Conservation (phyloP, 2,329 filamentous ascomycete genomes). For the Mariannaea sp. region DNA sequence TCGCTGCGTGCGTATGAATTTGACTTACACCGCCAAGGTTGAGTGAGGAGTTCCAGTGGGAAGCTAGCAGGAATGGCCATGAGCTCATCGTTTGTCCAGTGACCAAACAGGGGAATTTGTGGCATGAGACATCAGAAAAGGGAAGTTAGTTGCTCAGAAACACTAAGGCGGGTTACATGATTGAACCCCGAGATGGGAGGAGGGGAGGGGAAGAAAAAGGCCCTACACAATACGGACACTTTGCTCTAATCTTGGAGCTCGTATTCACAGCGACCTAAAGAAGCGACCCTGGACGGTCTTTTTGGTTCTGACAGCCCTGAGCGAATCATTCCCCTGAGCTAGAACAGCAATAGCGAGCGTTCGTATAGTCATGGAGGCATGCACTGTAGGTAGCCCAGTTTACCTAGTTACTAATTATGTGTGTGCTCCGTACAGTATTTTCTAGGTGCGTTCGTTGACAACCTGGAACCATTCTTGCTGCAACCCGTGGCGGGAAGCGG, state of each 20-base stretch:
- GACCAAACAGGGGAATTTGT: neutral
- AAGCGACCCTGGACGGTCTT: neutral
- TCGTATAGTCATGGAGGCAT: neutral
- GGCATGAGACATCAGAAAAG: neutral
- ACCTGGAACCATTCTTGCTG: too few species aligned
- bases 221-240: too few species aligned
- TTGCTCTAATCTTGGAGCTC: conserved; percentile 10
- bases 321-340: conserved; percentile 1
- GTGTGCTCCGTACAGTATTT: too few species aligned
- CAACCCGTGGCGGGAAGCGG: too few species aligned
- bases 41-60: conserved; percentile 10
- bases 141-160: neutral
- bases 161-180: too few species aligned
- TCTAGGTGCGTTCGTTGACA: too few species aligned
- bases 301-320: neutral
- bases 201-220: neutral
- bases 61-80: conserved; percentile 7
- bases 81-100: neutral
- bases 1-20: neutral
- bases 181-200: neutral
- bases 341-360: neutral
- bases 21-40: conserved; percentile 5
- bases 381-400: too few species aligned
- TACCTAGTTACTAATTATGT: too few species aligned
- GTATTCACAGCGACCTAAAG: conserved; percentile 4